Percentiles rank a stretch among this genome's conserved stretches.
Evolutionary conservation across 257 asterid genomes (phyloP).

Genomic region (Galeopsis tetrahit): DNA sequence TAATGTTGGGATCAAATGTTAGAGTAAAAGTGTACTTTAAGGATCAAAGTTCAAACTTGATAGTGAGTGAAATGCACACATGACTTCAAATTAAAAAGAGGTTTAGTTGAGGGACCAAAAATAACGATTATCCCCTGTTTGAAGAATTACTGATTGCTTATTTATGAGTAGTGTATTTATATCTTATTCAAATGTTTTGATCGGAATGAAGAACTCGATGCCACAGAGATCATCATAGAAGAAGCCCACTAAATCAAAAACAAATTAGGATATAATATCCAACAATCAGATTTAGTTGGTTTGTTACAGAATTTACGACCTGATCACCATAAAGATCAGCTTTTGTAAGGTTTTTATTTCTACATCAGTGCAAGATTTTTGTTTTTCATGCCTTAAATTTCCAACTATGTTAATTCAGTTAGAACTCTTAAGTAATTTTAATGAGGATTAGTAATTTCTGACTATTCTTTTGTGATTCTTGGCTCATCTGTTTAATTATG

Average conservation of each 20-base stretch:
- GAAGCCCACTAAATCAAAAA: slow-evolving; percentile 75
- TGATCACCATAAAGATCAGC: slow-evolving; percentile 22
- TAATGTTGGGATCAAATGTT: no score
- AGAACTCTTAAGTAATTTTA: slow-evolving; percentile 6
- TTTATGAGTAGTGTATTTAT: not conserved
- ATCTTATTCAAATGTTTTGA: slow-evolving; percentile 4
- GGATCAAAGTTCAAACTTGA: no score
- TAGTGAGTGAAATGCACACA: no score
- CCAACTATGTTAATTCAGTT: slow-evolving; percentile 5
- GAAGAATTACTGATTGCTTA: slow-evolving; percentile 1
- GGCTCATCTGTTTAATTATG: not conserved
- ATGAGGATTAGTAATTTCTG: slow-evolving; percentile 1
- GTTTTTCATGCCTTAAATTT: slow-evolving; percentile 22
- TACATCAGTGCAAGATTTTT: slow-evolving; percentile 19
- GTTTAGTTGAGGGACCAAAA: no score
- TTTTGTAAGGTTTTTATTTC: slow-evolving; percentile 41
- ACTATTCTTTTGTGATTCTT: not conserved
- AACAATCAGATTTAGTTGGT: slow-evolving; percentile 32
- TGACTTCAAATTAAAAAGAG: no score
- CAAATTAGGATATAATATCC: slow-evolving; percentile 45
- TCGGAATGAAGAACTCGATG: slow-evolving; percentile 88
- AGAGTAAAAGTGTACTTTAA: no score
- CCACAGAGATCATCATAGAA: slow-evolving; percentile 77
- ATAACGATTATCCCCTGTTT: no score
- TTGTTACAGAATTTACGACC: slow-evolving; percentile 16